phyloP scores from a whole-genome alignment of 1,284 basidiomycete genomes.

The Mycosarcoma maydis region DNA sequence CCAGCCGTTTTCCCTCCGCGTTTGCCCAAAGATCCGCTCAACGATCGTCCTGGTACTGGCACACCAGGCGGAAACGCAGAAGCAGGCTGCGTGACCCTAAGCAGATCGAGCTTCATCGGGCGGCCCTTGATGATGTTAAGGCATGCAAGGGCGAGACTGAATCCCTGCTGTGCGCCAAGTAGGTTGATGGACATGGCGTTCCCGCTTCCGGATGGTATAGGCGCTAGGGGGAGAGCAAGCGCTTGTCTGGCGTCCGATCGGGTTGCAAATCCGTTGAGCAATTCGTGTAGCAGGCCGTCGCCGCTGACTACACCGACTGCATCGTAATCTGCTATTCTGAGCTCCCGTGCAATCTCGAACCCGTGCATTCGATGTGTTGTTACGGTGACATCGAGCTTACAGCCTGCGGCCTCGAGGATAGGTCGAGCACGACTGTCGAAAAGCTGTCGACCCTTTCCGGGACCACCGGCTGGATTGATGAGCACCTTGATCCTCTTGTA shows the following conservation, averaged over 20 bases:
- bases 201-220: conserved; percentile 87
- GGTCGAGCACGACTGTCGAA: conserved; percentile 80
- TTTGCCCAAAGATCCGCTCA: conserved; percentile 4
- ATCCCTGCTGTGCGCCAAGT: conserved; percentile 67
- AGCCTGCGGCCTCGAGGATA: conserved; percentile 80
- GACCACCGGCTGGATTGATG: conserved; percentile 88
- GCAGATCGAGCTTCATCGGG: conserved; percentile 79
- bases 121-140: conserved; percentile 88
- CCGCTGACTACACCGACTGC: conserved; percentile 86
- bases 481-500: conserved; percentile 70
- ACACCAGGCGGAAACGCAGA: conserved; percentile 39
- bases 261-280: conserved; percentile 88
- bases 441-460: conserved; percentile 77
- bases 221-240: conserved; percentile 79
- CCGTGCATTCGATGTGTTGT: conserved; percentile 74
- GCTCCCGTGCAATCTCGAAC: conserved; percentile 74
- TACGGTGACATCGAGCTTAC: conserved; percentile 74
- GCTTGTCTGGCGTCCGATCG: conserved; percentile 77
- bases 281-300: conserved; percentile 88
- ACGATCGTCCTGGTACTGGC: conserved; percentile 23
- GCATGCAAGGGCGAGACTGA: conserved; percentile 71
- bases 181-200: conserved; percentile 83
- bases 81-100: conserved; percentile 77
- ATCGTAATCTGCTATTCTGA: conserved; percentile 73
- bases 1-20: conserved; percentile 7